Base-by-base conservation (phyloP, 352 stramenopile species). In the Elongisporangium anandrum region DNA sequence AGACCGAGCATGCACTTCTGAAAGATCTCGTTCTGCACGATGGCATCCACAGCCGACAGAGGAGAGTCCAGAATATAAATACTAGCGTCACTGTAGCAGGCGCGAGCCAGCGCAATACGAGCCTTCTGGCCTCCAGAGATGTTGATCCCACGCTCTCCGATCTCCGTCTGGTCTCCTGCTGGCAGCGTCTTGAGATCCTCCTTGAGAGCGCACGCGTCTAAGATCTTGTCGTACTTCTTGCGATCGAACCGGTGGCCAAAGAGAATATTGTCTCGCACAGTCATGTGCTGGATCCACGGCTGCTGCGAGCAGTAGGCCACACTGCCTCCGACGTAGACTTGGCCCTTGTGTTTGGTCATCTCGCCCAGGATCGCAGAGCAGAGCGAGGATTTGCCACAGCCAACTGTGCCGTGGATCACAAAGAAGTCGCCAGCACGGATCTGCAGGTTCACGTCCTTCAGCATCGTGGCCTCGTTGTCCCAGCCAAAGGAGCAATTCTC, bases 371-470 rank as follows among this genome's bases (percentile, higher is more conserved):
- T 73, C 8, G 86, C 85, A 7, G 81, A 85, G 20, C 97, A 71
- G 8, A 99, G 79, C 1, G 83, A 96, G 4, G 68, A 96, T 63
- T 99, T 99, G 22, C 96, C 95, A 52, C 72, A 85, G 3, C 95
- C 96, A 3, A 98, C 91, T 13, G 70, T 61, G 0, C 96, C 96
- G 34, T 98, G 87, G 10, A 99, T 65, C 2, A 90, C 88, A 8
- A 97, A 66, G 15, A 98, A 74, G 47, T 87, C 81, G 22, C 94
- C 94, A 4, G 63, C 34, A 49, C 77, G 62, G 56, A 97, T 85
- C 26, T 77, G 54, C 13, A 92, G 76, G 41, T 72, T 87, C 38
- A 97, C 82, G 54, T 92, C 64, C 50, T 71, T 76, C 3, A 96
- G 55, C 2, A 73, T 21, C 9, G 60, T 51, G 1, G 49, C 52